Evolutionary conservation across 192 early-diverging fungal genomes (phyloP).

Genomic region (Umbelopsis vinacea): DNA sequence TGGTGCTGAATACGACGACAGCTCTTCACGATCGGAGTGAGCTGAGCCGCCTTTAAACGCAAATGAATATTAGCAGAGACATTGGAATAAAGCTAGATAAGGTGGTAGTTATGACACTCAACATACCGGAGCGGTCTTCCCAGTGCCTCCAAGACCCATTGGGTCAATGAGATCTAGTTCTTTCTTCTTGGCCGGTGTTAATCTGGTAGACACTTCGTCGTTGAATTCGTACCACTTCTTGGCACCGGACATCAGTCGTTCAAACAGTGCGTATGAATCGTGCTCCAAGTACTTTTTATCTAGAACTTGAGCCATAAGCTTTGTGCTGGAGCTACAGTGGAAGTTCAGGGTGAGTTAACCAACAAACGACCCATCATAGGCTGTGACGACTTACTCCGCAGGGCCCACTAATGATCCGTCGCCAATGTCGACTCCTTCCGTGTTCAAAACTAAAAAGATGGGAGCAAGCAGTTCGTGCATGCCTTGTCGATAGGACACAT

Average conservation of each 20-base stretch:
- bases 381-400: slow-evolving; percentile 34
- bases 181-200: slow-evolving; percentile 15
- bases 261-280: slow-evolving; percentile 85
- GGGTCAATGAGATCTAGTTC: slow-evolving; percentile 8
- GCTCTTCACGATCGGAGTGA: slow-evolving; percentile 75
- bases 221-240: slow-evolving; percentile 89
- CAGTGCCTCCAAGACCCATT: neutral
- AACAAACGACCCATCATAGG: neutral
- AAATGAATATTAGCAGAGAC: neutral
- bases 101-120: no score
- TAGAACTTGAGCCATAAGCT: slow-evolving; percentile 59
- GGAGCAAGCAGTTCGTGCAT: slow-evolving; percentile 97
- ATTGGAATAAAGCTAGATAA: no score
- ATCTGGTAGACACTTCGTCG: slow-evolving; percentile 43
- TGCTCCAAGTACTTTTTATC: slow-evolving; percentile 82
- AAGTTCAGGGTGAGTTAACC: neutral
- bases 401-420: slow-evolving; percentile 5
- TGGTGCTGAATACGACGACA: slow-evolving; percentile 76
- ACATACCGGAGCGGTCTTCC: slow-evolving; percentile 19
- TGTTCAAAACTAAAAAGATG: slow-evolving; percentile 75
- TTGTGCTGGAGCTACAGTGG: slow-evolving; percentile 45
- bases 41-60: slow-evolving; percentile 40
- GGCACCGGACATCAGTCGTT: slow-evolving; percentile 77
- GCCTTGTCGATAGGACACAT: slow-evolving; percentile 94
- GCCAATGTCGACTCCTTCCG: slow-evolving; percentile 59